Evolutionary conservation across 1,284 basidiomycete species (phyloP), one percentile per base, ranked within the genome.

Genomic region (Ustilago trichophora): DNA sequence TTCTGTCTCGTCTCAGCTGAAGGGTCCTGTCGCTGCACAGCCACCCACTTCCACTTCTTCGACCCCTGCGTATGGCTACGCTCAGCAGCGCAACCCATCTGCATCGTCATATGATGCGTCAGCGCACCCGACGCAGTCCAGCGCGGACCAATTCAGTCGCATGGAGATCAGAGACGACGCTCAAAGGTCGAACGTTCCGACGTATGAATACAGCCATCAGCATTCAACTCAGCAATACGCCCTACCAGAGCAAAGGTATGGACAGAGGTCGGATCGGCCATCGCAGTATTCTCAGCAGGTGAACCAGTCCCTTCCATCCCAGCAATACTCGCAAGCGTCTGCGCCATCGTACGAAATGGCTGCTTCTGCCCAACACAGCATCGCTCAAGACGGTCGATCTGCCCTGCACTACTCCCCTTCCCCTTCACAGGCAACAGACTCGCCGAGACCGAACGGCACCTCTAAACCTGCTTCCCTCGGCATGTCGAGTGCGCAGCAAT

Each of bases 131-230:
- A 29, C 13, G 27, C 27, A 29, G 13, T 7, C 27, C 7, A 29
- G 7, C n/a, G 15, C 36, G 11, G 42, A 62, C 19, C 58, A 62
- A 15, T 33, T 50, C 31, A 54, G 38, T 33, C 51, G 43, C 3
- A 62, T 55, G 52, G 47, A 55, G 15, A 18, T 55, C 12, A 46
- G 47, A 24, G 43, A 50, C 32, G 36, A 44, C 24, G 15, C 34
- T 6, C 34, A 41, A 3, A 18, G 18, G 10, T 27, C 27, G 6
- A 16, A 24, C 9, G 27, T 40, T 15, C 16, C 6, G 18, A n/a
- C 22, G 10, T 32, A 41, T 11, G 46, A 45, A 34, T 16, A 57
- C 15, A 11, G 10, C 7, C 48, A 35, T 5, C 43, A 51, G 26
- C 24, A 34, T 5, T 37, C 53, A 11, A 13, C 19, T 19, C 51